phyloP scores from a whole-genome alignment of 352 stramenopile genomes.

The Phytophthora gonapodyides region DNA sequence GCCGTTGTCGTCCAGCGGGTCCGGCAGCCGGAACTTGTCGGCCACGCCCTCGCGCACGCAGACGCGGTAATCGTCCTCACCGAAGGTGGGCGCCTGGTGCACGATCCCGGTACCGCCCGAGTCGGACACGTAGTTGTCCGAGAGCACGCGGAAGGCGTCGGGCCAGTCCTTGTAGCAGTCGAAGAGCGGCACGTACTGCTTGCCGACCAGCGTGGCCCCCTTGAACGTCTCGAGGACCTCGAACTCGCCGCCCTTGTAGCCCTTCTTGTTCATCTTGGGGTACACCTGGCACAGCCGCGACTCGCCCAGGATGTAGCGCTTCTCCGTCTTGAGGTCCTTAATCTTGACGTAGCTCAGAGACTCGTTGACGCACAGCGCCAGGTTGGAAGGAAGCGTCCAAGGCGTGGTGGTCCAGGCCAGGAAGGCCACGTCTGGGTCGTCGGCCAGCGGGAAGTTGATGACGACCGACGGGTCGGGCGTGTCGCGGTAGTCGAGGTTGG shows the following conservation, averaged over 20 bases:
- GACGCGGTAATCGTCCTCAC: constrained; percentile 99
- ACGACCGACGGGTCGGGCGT: constrained; percentile 98
- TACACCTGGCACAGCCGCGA: constrained; percentile 95
- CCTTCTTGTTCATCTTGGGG: constrained; percentile 97
- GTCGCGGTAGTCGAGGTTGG: constrained; percentile 99
- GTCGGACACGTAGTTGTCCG: constrained; percentile 98
- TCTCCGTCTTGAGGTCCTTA: constrained; percentile 91
- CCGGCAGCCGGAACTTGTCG: constrained; percentile 95
- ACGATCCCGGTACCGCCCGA: constrained; percentile 97
- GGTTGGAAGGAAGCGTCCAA: constrained; percentile 99
- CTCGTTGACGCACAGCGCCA: constrained; percentile 98
- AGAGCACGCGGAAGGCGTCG: constrained; percentile 96
- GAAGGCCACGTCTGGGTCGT: constrained; percentile 87
- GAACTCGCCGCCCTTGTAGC: constrained; percentile 95
- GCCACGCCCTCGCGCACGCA: constrained; percentile 96
- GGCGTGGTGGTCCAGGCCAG: constrained; percentile 99
- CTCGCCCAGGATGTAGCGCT: constrained; percentile 95
- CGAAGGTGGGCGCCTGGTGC: constrained; percentile 98
- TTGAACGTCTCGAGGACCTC: constrained; percentile 92
- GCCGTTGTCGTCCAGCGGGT: constrained; percentile 97
- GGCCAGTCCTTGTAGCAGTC: constrained; percentile 92
- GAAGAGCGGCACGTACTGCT: constrained; percentile 97
- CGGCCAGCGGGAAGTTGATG: constrained; percentile 94
- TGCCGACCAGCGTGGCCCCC: constrained; percentile 94
- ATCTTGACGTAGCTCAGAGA: constrained; percentile 98